A percentile compares a stretch with the other conserved stretches of the same genome.
Conservation (phyloP, 176 grass and related monocot species). For the Oryza meyeriana region DNA sequence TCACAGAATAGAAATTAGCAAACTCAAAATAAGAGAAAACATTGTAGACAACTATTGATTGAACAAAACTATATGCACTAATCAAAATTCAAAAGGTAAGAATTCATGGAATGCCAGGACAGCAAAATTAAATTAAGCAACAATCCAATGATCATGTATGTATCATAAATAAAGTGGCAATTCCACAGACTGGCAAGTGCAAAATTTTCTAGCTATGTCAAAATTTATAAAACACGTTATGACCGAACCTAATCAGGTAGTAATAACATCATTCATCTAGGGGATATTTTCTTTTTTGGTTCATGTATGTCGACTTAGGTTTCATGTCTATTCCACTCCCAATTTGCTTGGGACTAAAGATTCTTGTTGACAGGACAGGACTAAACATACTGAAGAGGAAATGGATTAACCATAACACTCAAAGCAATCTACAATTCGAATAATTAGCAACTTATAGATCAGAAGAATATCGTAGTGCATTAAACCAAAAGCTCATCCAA, state of each 20-base stretch:
- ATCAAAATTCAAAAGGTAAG: background rate
- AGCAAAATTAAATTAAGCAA: background rate
- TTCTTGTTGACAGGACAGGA: background rate
- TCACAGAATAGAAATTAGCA: background rate
- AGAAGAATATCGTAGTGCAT: too few species aligned
- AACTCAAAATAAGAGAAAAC: background rate
- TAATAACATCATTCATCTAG: background rate
- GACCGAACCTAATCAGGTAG: background rate
- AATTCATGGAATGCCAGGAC: background rate
- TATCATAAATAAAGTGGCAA: background rate
- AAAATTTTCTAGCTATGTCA: background rate
- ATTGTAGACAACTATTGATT: too few species aligned
- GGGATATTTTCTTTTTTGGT: background rate
- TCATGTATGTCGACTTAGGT: background rate
- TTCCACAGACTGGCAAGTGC: background rate
- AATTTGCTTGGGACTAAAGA: background rate
- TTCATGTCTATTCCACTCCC: background rate
- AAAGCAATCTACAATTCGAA: too few species aligned
- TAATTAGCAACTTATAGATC: too few species aligned
- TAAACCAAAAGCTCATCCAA: too few species aligned
- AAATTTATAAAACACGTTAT: background rate
- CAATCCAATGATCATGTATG: background rate
- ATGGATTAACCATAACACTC: background rate
- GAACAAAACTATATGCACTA: background rate
- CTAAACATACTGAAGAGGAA: background rate